phyloP scores from a whole-genome alignment of 345 rosid genomes.

The Clausena lansium region DNA sequence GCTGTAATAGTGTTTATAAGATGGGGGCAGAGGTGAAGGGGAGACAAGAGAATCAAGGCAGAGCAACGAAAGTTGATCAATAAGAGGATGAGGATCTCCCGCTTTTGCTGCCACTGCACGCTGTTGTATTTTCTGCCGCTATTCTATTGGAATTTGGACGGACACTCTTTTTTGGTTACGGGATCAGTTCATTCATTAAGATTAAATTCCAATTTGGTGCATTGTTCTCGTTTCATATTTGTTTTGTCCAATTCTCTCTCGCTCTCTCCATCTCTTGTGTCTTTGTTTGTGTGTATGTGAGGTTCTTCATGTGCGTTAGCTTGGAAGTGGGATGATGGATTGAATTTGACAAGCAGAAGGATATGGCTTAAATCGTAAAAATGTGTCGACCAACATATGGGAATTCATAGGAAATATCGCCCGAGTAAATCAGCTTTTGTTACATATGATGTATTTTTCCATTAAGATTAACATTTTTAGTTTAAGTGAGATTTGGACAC shows the following conservation, averaged over 20 bases:
- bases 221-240: not conserved
- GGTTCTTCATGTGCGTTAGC: not conserved
- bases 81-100: conserved; percentile 17
- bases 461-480: no score
- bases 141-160: not conserved
- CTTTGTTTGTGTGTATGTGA: no score
- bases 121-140: conserved; percentile 23
- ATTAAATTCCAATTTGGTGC: conserved; percentile 20
- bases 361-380: no score
- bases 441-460: no score
- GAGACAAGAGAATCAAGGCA: conserved; percentile 17
- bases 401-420: no score
- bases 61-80: conserved; percentile 10
- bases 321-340: not conserved
- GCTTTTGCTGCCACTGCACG: conserved; percentile 24
- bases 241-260: not conserved
- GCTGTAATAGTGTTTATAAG: conserved; percentile 29
- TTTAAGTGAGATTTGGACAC: no score
- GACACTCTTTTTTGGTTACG: not conserved
- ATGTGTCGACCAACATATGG: no score
- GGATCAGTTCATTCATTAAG: conserved; percentile 24
- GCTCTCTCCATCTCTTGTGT: no score
- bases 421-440: no score
- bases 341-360: not conserved
- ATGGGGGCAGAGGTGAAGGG: conserved; percentile 27